These are phyloP conservation scores for Citrus mangshanensis DNA, from an alignment of 345 rosid species.

Conservation along the genomic window DNA sequence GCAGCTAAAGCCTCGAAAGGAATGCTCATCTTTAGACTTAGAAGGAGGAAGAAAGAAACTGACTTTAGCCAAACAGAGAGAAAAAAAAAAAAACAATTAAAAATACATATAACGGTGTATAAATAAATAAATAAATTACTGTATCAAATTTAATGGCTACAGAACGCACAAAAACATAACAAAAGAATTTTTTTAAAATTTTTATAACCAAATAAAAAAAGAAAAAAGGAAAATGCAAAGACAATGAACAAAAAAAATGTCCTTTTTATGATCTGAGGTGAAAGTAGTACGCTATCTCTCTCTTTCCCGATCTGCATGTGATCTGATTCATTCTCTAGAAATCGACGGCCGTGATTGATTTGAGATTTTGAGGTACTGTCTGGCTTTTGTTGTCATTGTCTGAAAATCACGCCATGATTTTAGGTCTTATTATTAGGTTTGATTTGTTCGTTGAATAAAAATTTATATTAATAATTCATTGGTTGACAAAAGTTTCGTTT, in stretches of 20 bases:
- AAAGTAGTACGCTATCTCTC: neutral
- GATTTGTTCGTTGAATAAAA: neutral
- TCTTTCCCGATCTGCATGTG: neutral
- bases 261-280: neutral
- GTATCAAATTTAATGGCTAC: neutral
- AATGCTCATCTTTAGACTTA: too few species aligned
- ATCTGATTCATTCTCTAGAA: neutral
- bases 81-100: too few species aligned
- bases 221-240: neutral
- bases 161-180: neutral
- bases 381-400: neutral
- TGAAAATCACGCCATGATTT: neutral
- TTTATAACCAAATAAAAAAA: neutral
- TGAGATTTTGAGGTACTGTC: constrained; percentile 1
- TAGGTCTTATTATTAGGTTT: neutral
- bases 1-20: neutral
- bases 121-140: neutral
- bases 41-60: neutral
- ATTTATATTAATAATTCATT: neutral
- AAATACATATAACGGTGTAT: too few species aligned
- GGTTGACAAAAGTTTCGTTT: neutral
- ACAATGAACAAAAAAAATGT: neutral
- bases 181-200: neutral
- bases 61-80: neutral
- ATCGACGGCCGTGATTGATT: neutral